Evolutionary conservation across 1,139 yeast species (phyloP), one percentile per base, ranked within the genome.

Genomic region (Yamadazyma trypodendri): DNA sequence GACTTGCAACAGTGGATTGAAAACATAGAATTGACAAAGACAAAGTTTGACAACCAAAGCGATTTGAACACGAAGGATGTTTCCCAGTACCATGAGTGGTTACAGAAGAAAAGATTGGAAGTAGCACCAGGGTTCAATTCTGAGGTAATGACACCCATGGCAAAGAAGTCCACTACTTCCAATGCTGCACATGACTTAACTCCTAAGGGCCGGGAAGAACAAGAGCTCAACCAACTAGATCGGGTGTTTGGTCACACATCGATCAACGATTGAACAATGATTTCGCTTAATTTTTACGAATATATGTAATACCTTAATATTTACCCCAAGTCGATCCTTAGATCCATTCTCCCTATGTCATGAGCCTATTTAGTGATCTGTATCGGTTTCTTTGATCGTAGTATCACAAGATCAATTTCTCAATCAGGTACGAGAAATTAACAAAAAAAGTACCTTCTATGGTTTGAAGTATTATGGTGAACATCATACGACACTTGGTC

Each of bases 101-200:
- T 66, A n/a, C 48, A 50, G 15, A 41, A 44, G n/a, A 63, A 64
- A 41, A 66, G 60, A 40, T 44, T 55, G 7, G 59, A 58, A 35
- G 60, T 67, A 8, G 77, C 77, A 1, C 77, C 77, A 0, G 77
- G 77, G 0, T 67, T 65, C 40, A 60, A 61, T 37, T 49, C 60
- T 2, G 51, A 53, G 1, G 55, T 69, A 2, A 65, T 69, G 66
- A 56, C 56, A 21, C 76, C 75, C 4, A 54, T 13, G 8, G 11
- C 4, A 12, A 10, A 15, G 14, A 27, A n/a, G 29, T 25, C 29
- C 16, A 7, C n/a, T 17, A 4, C 22, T 14, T 29, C 14, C 12
- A 54, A 14, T 6, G 5, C 18, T 12, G n/a, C 25, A 7, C 25
- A 23, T 6, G n/a, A 7, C 16, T 12, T 5, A 10, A 11, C 18